Evolutionary conservation across 2,329 filamentous ascomycete genomes (phyloP), one percentile per base, ranked within the genome.

Genomic region (Epicoccum nigrum): DNA sequence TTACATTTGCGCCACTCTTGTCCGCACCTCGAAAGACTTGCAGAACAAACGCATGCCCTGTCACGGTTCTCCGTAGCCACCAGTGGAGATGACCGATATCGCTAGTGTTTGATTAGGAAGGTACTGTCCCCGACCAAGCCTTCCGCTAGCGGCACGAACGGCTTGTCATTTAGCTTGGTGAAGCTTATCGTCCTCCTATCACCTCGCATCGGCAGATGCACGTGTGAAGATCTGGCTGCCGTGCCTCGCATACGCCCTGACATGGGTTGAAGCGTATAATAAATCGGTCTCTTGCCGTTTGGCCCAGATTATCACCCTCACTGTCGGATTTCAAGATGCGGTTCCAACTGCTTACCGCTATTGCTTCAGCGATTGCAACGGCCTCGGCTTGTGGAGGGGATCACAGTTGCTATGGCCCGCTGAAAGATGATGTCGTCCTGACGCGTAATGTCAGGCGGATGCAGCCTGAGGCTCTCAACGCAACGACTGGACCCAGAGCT

Each of bases 391-490:
- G 70, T 33, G 75, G 72, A 37, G 67, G 60, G 2, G 56, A 64
- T 12, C 57, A 67, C 43, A 62, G 58, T 43, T 77, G 76, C 59
- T 74, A 75, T 51, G 73, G 74, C 7, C 72, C 73, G n/a, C 47
- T 64, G 16, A 64, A 71, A 49, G 59, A 72, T 19, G 70, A 76
- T 55, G 67, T 76, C 1, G 67, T 76, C 8, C 64, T 75, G 31
- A 76, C 74, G 2, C 68, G 76, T 9, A 68, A 73, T 50, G 70
- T 77, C 13, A 67, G 70, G 16, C 73, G 76, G 5, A 77, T 77
- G 74, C 76, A 78, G 54, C 76, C 76, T 7, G 76, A 76, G 47
- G 73, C 76, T 12, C 69, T 70, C 45, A 74, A 73, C 42, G 69
- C 76, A 0, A 71, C 71, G 2, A 64, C 67, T 4, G 56, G 59